These are phyloP conservation scores for Panicum miliaceum DNA, from an alignment of 176 grass and related monocot species.

Conservation along the genomic window DNA sequence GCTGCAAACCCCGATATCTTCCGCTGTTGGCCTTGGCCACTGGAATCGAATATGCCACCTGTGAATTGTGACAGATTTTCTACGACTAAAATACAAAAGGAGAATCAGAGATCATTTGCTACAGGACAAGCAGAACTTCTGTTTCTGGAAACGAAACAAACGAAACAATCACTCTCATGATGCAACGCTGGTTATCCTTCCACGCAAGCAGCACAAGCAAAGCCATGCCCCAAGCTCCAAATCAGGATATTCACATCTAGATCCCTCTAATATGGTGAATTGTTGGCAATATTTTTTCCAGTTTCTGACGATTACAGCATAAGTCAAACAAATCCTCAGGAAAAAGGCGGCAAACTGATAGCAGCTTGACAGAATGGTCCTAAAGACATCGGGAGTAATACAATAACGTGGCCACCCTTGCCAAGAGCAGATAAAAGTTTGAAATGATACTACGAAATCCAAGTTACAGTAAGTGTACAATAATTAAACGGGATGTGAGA, in stretches of 20 bases:
- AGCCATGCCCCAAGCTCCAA: neutral
- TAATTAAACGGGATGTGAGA: neutral
- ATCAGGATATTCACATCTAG: neutral
- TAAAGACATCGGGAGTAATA: neutral
- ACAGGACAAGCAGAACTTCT: neutral
- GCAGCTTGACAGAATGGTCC: neutral
- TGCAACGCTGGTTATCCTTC: neutral
- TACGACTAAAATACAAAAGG: neutral
- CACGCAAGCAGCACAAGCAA: neutral
- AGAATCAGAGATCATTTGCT: neutral
- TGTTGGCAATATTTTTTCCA: neutral
- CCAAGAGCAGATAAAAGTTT: neutral
- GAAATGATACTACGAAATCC: neutral
- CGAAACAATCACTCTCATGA: neutral
- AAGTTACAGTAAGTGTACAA: conserved; percentile 7
- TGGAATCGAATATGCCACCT: neutral
- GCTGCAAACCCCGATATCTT: neutral
- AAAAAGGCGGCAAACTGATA: neutral
- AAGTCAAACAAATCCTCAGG: neutral
- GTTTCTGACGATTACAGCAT: neutral
- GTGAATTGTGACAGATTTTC: neutral
- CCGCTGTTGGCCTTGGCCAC: neutral
- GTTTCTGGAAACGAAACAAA: neutral
- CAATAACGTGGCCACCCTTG: neutral
- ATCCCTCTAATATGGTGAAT: neutral